A percentile compares a stretch with the other conserved stretches of the same genome.
phyloP scores from a whole-genome alignment of 164 flowering plant species.

The Aristolochia contorta region DNA sequence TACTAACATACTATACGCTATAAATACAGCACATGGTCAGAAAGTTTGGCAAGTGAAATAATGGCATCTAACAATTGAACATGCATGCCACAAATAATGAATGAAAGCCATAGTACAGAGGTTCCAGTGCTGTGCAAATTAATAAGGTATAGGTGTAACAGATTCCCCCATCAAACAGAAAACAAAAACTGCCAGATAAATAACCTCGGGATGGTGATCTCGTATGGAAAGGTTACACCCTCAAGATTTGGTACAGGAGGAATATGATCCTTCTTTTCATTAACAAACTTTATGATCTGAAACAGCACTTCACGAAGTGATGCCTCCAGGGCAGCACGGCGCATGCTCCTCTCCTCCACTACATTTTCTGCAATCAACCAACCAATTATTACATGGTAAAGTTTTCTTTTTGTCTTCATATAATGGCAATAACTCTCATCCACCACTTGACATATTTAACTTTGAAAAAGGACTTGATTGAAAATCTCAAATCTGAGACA shows the following conservation, averaged over 20 bases:
- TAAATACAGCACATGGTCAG: background rate
- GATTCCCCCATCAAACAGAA: background rate
- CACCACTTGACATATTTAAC: no score
- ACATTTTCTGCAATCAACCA: conserved; percentile 38
- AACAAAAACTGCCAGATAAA: background rate
- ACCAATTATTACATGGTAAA: background rate
- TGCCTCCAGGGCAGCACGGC: conserved; percentile 67
- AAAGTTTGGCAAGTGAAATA: background rate
- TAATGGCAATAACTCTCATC: no score
- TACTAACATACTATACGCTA: no score
- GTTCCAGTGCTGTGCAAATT: background rate
- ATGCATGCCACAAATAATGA: background rate
- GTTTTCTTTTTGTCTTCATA: no score
- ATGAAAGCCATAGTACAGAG: no score
- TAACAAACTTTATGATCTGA: conserved; percentile 89
- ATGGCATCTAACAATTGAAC: background rate
- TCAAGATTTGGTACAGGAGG: conserved; percentile 71
- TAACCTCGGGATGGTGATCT: conserved; percentile 85
- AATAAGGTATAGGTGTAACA: no score
- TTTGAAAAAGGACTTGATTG: no score
- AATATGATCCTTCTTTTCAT: conserved; percentile 93
- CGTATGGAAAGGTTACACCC: conserved; percentile 77
- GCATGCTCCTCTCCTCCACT: conserved; percentile 52
- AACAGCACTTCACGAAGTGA: conserved; percentile 81
- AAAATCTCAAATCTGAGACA: no score